Base-by-base conservation (phyloP, 1,284 basidiomycete genomes). In the Phellopilus nigrolimitatus region DNA sequence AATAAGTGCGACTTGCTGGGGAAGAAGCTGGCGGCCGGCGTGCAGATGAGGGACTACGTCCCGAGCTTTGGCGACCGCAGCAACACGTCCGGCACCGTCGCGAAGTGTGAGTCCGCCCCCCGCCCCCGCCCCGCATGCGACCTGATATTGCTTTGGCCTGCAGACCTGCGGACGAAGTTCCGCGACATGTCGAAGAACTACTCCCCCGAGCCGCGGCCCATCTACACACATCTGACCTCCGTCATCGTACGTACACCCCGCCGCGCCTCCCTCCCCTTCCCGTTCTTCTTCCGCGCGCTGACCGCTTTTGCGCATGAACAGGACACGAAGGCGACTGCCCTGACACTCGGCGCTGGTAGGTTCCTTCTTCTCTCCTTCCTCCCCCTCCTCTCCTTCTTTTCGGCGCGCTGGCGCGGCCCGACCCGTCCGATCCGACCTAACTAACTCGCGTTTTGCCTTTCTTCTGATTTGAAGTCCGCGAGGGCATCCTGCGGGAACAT, bases 1-100 rank as follows among this genome's bases (percentile, higher is more conserved):
- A 89, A 89, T 68, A 89, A 89, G 60, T 88, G 86, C 59, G 86
- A 89, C 64, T 80, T 89, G 50, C 67, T 88, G 39, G 78, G 82
- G 43, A 61, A 70, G 50, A 89, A 89, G 66, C 68, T 89, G 30
- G 69, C 71, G 12, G 67, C 76, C 1, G 87, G 87, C 13, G 71
- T 83, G 31, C 71, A 71, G 47, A 63, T 89, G 48, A 66, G 77
- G 51, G 80, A 82, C 65, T 89, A 88, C 58, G 79, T 89, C 50
- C 75, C 80, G 54, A 86, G 79, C 62, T 89, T 64, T 49, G 81
- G 81, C 13, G 84, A 89, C 56, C 71, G 87, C 45, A 69, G 73
- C 49, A 89, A 89, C 53, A 80, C 86, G 60, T 64, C 87, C 36
- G 85, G 88, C 37, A 80, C 70, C 10, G 84, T 80, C 17, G 79